These are phyloP conservation scores for Apiospora arundinis DNA, from an alignment of 2,329 filamentous ascomycete genomes.

Conservation along the genomic window DNA sequence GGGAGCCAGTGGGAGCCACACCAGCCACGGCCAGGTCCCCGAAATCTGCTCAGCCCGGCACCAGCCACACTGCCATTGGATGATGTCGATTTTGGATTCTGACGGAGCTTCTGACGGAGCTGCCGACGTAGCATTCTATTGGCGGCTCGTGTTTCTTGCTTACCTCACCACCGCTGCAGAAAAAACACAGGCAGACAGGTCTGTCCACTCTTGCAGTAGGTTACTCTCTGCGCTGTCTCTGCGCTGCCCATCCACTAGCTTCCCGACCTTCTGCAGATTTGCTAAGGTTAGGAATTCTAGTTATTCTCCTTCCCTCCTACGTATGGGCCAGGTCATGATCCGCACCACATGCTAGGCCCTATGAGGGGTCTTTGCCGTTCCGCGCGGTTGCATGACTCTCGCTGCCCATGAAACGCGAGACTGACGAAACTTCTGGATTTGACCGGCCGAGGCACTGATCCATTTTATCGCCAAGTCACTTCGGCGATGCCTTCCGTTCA, in stretches of 20 bases:
- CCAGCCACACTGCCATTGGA: not conserved
- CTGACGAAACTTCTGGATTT: conserved; percentile 13
- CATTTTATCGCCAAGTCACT: conserved; percentile 5
- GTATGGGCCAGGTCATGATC: conserved; percentile 11
- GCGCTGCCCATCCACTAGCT: not conserved
- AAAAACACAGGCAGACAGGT: not conserved
- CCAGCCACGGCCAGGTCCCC: not conserved
- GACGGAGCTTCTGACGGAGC: conserved; percentile 12
- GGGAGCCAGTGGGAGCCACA: conserved; percentile 8
- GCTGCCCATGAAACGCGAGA: conserved; percentile 1
- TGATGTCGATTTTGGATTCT: conserved; percentile 15
- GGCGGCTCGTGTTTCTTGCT: not conserved
- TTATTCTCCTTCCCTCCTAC: not conserved
- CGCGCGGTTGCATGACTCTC: not conserved
- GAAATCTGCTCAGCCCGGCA: not conserved
- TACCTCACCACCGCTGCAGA: not conserved
- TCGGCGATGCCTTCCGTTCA: conserved; percentile 14
- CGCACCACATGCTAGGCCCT: conserved; percentile 6
- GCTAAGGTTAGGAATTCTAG: not conserved
- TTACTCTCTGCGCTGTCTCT: too few relatives aligned
- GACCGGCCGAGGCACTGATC: conserved; percentile 7
- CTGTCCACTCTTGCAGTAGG: too few relatives aligned
- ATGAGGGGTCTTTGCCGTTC: conserved; percentile 16
- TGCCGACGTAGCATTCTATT: not conserved
- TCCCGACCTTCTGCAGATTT: not conserved